Conservation (phyloP, 768 basidiomycete species). For the Coprinopsis marcescibilis region DNA sequence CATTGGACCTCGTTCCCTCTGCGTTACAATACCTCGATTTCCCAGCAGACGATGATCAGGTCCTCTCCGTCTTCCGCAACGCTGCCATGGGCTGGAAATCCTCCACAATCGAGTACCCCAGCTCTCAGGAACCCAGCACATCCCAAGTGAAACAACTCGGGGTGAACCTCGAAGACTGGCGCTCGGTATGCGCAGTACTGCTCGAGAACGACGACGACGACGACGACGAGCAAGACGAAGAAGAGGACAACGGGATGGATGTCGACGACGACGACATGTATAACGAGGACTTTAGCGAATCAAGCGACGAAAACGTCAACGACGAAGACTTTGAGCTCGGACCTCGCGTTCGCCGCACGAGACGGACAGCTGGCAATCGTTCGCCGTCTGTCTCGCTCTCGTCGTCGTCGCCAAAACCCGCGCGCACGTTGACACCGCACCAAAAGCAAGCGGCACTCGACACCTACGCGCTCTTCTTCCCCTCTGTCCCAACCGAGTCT, state of each 20-base stretch:
- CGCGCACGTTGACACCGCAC: conserved; percentile 35
- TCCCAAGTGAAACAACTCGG: conserved; percentile 15
- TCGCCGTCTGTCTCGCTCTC: conserved; percentile 5
- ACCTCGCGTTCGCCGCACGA: conserved; percentile 5
- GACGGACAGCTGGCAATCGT: conserved; percentile 3
- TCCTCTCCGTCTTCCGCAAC: conserved; percentile 66
- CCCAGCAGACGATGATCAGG: conserved; percentile 66
- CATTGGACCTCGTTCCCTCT: conserved; percentile 49
- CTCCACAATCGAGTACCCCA: conserved; percentile 15
- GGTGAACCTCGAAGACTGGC: conserved; percentile 69
- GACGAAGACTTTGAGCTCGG: not conserved
- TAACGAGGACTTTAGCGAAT: not conserved
- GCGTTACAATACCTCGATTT: conserved; percentile 63
- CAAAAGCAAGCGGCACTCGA: conserved; percentile 51
- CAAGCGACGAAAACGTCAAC: conserved; percentile 25
- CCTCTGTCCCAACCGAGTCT: conserved; percentile 39
- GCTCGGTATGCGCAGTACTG: conserved; percentile 72
- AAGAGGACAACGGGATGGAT: conserved; percentile 20
- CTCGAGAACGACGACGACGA: conserved; percentile 38
- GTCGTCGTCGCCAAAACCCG: conserved; percentile 6
- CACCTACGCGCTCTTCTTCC: conserved; percentile 74
- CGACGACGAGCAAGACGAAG: conserved; percentile 22
- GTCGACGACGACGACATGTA: conserved; percentile 13
- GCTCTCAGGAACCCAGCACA: not conserved
- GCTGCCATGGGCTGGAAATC: conserved; percentile 69